These are phyloP conservation scores for Neostapfia colusana DNA, from an alignment of 176 grass and related monocot species.

Conservation along the genomic window DNA sequence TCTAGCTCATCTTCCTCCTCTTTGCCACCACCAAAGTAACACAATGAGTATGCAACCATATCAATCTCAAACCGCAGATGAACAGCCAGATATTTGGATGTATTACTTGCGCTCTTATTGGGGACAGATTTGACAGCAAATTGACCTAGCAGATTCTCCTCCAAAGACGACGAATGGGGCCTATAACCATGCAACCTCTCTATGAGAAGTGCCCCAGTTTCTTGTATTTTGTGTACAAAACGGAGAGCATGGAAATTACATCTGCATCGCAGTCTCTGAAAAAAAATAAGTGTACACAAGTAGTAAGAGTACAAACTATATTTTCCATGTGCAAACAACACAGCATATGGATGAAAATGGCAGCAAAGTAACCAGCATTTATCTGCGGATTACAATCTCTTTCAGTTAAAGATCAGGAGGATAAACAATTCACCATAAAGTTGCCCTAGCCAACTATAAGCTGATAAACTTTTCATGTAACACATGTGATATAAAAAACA, in stretches of 20 bases:
- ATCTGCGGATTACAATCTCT: not conserved
- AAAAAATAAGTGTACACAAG: constrained; percentile 1
- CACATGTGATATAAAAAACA: not conserved
- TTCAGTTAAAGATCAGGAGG: not conserved
- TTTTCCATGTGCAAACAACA: not conserved
- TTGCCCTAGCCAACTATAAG: not conserved
- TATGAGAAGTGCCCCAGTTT: constrained; percentile 80
- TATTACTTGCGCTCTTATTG: constrained; percentile 31
- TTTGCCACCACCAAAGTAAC: constrained; percentile 98
- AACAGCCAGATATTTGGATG: constrained; percentile 81
- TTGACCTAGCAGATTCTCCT: constrained; percentile 75
- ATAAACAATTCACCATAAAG: not conserved
- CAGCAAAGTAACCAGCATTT: not conserved
- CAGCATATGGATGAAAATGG: not conserved
- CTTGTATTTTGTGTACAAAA: constrained; percentile 84
- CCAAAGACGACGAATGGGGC: constrained; percentile 43
- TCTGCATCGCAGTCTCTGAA: constrained; percentile 89
- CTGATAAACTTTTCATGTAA: not conserved
- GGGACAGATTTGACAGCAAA: constrained; percentile 49
- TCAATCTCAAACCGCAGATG: constrained; percentile 98
- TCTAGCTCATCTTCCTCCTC: constrained; percentile 93
- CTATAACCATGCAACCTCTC: constrained; percentile 71
- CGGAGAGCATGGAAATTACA: constrained; percentile 97
- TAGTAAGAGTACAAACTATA: constrained; percentile 29
- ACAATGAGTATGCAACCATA: constrained; percentile 97